These are phyloP conservation scores for Fusarium nanum DNA, from an alignment of 2,329 filamentous ascomycete genomes.

Conservation along the genomic window DNA sequence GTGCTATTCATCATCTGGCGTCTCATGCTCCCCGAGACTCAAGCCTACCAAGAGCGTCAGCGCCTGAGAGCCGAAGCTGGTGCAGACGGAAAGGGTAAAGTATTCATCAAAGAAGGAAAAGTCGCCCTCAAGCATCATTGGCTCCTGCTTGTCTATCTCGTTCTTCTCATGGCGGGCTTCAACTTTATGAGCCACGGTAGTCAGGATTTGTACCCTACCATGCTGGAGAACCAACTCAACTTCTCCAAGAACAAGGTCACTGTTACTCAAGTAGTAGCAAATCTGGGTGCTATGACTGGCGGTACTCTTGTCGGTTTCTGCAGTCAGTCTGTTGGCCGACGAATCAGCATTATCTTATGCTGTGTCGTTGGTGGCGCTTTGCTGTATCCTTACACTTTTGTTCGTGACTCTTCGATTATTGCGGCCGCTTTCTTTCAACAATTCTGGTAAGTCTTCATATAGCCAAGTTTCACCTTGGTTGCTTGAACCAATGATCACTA, in stretches of 20 bases:
- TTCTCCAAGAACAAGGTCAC: conserved; percentile 69
- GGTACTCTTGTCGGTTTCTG: conserved; percentile 74
- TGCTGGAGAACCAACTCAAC: conserved; percentile 67
- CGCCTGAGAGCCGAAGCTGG: conserved; percentile 64
- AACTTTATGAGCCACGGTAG: conserved; percentile 91
- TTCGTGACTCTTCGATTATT: conserved; percentile 71
- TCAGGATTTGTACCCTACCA: conserved; percentile 70
- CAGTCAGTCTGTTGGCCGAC: conserved; percentile 76
- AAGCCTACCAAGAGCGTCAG: conserved; percentile 75
- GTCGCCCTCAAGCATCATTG: conserved; percentile 83
- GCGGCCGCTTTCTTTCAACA: conserved; percentile 88
- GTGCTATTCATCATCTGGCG: conserved; percentile 84
- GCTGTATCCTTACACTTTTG: conserved; percentile 85
- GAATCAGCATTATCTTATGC: conserved; percentile 75
- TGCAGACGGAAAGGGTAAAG: conserved; percentile 51
- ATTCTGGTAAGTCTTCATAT: conserved; percentile 55
- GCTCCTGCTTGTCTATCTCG: conserved; percentile 82
- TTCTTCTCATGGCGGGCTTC: conserved; percentile 89
- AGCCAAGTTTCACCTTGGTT: neutral
- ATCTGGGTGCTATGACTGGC: conserved; percentile 76
- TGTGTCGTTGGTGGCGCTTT: conserved; percentile 76
- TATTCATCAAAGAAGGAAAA: conserved; percentile 81
- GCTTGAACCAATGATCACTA: neutral
- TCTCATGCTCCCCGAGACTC: conserved; percentile 81
- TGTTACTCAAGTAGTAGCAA: conserved; percentile 77